Evolutionary conservation across 1,284 basidiomycete species (phyloP), one percentile per base, ranked within the genome.

Genomic region (Coriolopsis trogii): DNA sequence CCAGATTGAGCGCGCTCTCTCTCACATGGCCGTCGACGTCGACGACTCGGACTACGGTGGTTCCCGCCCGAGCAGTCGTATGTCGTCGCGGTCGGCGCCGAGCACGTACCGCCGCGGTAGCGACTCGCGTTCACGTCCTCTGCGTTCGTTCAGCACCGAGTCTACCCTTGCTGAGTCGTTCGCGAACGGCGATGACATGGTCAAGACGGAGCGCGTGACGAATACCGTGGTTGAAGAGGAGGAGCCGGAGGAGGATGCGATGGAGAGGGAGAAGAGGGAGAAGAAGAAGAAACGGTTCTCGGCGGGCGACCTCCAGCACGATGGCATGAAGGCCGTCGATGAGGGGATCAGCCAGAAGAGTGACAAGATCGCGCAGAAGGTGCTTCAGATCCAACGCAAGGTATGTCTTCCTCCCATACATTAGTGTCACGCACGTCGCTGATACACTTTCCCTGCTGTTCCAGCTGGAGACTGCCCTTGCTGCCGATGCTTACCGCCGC

Each of bases 361-460:
- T 62, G 90, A 92, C 60, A 85, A 80, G 62, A 92, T 93, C 56
- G 87, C 90, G 28, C 83, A 88, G 69, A 92, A 91, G 67, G 87
- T 92, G 30, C 64, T 87, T 44, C 82, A 90, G 67, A 93, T 92
- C 57, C 90, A 92, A 69, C 84, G 87, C 61, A 92, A 91, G 80
- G 89, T 89, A 41, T 15, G 70, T 63, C 48, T 49, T 15, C 52
- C 26, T 26, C 30, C n/a, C n/a, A n/a, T 53, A 44, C 18, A 13
- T 33, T 26, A 39, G n/a, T 26, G 29, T 40, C 18, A 16, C 29
- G 37, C 6, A 20, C 16, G 28, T 44, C 34, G 38, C 59, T 38
- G 63, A 36, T 36, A 18, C 28, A 31, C 46, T 41, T 52, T 38
- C 29, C 37, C 51, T 33, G 34, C 6, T 31, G 31, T 37, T 23